These are phyloP conservation scores for Leccinum insolens DNA, from an alignment of 1,284 basidiomycete genomes.

Conservation along the genomic window DNA sequence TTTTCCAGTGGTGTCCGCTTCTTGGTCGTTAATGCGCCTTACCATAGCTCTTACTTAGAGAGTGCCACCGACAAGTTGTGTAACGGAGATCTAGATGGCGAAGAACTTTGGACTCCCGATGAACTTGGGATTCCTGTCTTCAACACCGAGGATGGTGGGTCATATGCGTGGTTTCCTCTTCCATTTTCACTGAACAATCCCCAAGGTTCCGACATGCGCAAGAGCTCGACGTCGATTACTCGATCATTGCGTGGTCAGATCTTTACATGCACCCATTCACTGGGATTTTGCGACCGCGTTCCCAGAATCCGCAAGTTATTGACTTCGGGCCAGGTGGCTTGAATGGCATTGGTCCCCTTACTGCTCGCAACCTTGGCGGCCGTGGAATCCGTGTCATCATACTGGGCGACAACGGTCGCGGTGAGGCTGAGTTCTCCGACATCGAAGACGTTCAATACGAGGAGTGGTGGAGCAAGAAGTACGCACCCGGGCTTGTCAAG, in stretches of 20 bases:
- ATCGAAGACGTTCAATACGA: slow-evolving; percentile 72
- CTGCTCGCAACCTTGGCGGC: slow-evolving; percentile 89
- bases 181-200: slow-evolving; percentile 20
- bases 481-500: slow-evolving; percentile 83
- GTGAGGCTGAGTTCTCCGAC: slow-evolving; percentile 85
- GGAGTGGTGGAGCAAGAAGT: slow-evolving; percentile 91
- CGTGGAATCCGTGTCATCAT: slow-evolving; percentile 90
- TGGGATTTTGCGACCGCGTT: slow-evolving; percentile 92
- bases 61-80: slow-evolving; percentile 79
- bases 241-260: slow-evolving; percentile 88
- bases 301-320: slow-evolving; percentile 85
- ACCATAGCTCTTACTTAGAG: slow-evolving; percentile 89
- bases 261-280: slow-evolving; percentile 86
- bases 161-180: slow-evolving; percentile 2
- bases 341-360: slow-evolving; percentile 92
- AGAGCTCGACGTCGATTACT: slow-evolving; percentile 67
- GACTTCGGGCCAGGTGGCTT: slow-evolving; percentile 97
- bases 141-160: slow-evolving; percentile 89
- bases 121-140: slow-evolving; percentile 87
- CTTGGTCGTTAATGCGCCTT: slow-evolving; percentile 93
- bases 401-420: slow-evolving; percentile 84
- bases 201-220: slow-evolving; percentile 82
- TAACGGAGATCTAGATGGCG: slow-evolving; percentile 71
- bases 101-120: slow-evolving; percentile 80
- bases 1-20: slow-evolving; percentile 83